phyloP scores from a whole-genome alignment of 768 basidiomycete species.

The Lanmaoa pseudosensibilis region DNA sequence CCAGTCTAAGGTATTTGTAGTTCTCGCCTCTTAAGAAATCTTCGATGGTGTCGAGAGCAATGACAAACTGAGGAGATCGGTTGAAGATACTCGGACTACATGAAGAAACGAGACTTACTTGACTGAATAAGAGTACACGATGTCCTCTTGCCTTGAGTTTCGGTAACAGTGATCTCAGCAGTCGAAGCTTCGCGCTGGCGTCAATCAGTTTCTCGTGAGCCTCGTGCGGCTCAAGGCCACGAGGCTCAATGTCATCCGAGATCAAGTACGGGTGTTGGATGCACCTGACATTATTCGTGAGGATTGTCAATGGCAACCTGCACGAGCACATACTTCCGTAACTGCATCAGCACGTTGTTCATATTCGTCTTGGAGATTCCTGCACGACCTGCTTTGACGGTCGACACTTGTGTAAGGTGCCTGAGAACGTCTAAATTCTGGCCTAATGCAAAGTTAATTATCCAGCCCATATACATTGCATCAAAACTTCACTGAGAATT shows the following conservation, averaged over 20 bases:
- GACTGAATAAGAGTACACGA: slow-evolving; percentile 88
- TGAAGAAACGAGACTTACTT: slow-evolving; percentile 48
- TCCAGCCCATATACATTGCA: slow-evolving; percentile 16
- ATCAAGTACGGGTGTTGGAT: slow-evolving; percentile 92
- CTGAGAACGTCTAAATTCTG: slow-evolving; percentile 69
- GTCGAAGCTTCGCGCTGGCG: slow-evolving; percentile 80
- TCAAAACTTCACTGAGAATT: slow-evolving; percentile 58
- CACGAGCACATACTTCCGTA: slow-evolving; percentile 64
- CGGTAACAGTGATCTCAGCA: slow-evolving; percentile 75
- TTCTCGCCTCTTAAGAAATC: slow-evolving; percentile 86
- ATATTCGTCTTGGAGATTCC: slow-evolving; percentile 52
- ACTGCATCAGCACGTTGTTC: slow-evolving; percentile 85
- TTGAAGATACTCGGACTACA: not conserved
- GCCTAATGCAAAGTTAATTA: slow-evolving; percentile 41
- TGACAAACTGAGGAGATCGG: slow-evolving; percentile 64
- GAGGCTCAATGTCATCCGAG: slow-evolving; percentile 75
- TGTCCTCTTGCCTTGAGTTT: slow-evolving; percentile 84
- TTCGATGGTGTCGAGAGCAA: slow-evolving; percentile 83
- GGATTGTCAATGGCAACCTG: not conserved
- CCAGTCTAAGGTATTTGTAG: slow-evolving; percentile 75
- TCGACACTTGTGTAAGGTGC: slow-evolving; percentile 50
- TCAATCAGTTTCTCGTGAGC: slow-evolving; percentile 79
- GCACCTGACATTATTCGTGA: slow-evolving; percentile 50
- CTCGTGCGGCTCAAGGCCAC: slow-evolving; percentile 52
- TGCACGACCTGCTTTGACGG: slow-evolving; percentile 31